Conservation (phyloP, 1,139 yeast genomes). For the Blastobotrys malaysiensis region DNA sequence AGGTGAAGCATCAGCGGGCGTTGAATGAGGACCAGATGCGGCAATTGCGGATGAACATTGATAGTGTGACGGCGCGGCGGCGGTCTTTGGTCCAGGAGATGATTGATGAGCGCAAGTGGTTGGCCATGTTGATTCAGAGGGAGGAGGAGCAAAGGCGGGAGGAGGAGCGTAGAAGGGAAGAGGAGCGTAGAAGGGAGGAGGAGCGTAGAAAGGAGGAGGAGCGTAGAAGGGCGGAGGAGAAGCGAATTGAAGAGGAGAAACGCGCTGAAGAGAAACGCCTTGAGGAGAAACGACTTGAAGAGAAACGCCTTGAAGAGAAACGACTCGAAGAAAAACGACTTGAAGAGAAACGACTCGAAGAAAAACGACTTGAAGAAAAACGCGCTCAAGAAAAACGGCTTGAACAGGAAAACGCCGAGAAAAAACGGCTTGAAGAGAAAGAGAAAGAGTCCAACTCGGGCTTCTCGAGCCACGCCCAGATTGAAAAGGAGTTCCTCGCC, state of each 20-base stretch:
- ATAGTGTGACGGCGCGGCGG: constrained; percentile 5
- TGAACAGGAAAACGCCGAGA: constrained; percentile 8
- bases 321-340: constrained; percentile 16
- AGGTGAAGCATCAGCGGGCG: constrained; percentile 5
- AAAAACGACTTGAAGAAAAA: constrained; percentile 12
- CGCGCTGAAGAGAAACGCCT: constrained; percentile 10
- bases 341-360: constrained; percentile 13
- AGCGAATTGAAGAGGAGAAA: constrained; percentile 6
- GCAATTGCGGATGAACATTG: constrained; percentile 5
- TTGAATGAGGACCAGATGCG: constrained; percentile 7
- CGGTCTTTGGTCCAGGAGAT: constrained; percentile 10
- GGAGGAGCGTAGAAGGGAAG: constrained; percentile 14
- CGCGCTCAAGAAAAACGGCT: neutral
- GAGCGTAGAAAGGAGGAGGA: constrained; percentile 17
- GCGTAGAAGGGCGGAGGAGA: constrained; percentile 12
- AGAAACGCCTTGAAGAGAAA: constrained; percentile 20
- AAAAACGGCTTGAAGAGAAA: constrained; percentile 11
- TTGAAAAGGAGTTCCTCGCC: constrained; percentile 45
- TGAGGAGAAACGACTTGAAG: constrained; percentile 20
- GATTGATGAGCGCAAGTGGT: constrained; percentile 7
- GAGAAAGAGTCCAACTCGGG: constrained; percentile 17
- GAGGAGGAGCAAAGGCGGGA: constrained; percentile 12
- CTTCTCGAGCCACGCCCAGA: constrained; percentile 37
- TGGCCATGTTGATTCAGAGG: constrained; percentile 12
- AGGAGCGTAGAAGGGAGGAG: constrained; percentile 20